Evolutionary conservation across 306 rosid species (phyloP).

Genomic region (Neltuma alba): DNA sequence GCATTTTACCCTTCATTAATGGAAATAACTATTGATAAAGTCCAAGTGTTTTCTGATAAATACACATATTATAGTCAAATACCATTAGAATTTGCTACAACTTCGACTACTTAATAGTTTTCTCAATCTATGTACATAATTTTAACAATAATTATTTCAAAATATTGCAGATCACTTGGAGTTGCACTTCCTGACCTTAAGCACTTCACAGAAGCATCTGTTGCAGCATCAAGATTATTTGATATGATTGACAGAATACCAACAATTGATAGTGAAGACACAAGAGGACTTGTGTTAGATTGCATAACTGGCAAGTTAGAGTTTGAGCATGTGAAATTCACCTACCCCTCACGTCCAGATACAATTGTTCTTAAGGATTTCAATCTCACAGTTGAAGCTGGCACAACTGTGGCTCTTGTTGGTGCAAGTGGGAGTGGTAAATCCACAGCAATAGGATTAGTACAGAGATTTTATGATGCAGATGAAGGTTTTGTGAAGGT

Average conservation of each 20-base stretch:
- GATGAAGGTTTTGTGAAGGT: constrained; percentile 68
- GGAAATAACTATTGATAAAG: neutral
- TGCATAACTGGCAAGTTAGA: constrained; percentile 60
- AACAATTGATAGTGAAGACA: constrained; percentile 71
- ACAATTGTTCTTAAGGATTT: constrained; percentile 65
- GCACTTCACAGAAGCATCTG: constrained; percentile 87
- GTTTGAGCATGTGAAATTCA: constrained; percentile 69
- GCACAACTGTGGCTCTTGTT: constrained; percentile 84
- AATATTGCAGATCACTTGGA: constrained; percentile 83
- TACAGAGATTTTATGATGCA: constrained; percentile 84
- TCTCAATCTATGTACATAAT: neutral
- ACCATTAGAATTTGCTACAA: neutral
- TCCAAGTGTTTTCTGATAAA: neutral
- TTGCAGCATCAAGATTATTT: constrained; percentile 74
- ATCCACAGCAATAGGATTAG: constrained; percentile 82
- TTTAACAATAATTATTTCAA: neutral
- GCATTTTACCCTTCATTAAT: neutral
- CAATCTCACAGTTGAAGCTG: constrained; percentile 76
- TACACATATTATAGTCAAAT: neutral
- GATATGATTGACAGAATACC: constrained; percentile 70
- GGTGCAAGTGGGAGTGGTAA: constrained; percentile 98
- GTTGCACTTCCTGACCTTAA: constrained; percentile 91
- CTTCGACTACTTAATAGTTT: neutral
- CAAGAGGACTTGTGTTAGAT: constrained; percentile 53
- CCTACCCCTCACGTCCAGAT: constrained; percentile 89